Percentiles rank a stretch among this genome's conserved stretches.
phyloP scores from a whole-genome alignment of 73 alveolate genomes.

The Paramecium octaurelia region DNA sequence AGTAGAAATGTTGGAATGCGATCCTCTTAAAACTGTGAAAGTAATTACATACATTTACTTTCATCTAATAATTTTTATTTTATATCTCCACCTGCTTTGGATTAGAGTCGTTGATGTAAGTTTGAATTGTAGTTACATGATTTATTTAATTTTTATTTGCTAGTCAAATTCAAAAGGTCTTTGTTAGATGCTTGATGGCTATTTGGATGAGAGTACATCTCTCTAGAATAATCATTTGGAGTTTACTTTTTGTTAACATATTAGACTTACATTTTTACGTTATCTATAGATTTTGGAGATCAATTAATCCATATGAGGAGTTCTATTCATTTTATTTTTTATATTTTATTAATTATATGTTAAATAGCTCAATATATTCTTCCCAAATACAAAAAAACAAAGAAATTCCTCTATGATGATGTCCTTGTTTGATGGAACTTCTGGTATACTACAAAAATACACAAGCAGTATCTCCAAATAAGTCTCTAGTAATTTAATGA shows the following conservation, averaged over 20 bases:
- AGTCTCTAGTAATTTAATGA: background rate
- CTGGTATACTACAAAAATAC: background rate
- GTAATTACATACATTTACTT: background rate
- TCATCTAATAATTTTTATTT: constrained; percentile 38
- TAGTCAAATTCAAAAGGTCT: background rate
- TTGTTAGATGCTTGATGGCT: constrained; percentile 34
- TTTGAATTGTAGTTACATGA: constrained; percentile 17
- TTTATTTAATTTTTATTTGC: background rate
- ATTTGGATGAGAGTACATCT: constrained; percentile 19
- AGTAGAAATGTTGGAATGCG: background rate
- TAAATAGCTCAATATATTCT: background rate
- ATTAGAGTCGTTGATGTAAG: constrained; percentile 14
- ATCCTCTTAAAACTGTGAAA: constrained; percentile 35
- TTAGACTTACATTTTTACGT: constrained; percentile 32
- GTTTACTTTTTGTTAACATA: background rate
- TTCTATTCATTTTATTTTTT: constrained; percentile 23
- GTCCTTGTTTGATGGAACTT: background rate
- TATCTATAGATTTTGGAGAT: background rate
- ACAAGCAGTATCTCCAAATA: background rate
- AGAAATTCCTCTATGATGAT: background rate
- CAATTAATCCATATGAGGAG: constrained; percentile 44
- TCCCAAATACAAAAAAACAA: background rate
- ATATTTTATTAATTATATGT: constrained; percentile 19
- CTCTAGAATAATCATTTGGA: constrained; percentile 47
- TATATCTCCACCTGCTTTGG: constrained; percentile 38